Percentiles rank a stretch among this genome's conserved stretches.
Evolutionary conservation across 2,329 filamentous ascomycete genomes (phyloP).

Genomic region (Aspergillus sp.): DNA sequence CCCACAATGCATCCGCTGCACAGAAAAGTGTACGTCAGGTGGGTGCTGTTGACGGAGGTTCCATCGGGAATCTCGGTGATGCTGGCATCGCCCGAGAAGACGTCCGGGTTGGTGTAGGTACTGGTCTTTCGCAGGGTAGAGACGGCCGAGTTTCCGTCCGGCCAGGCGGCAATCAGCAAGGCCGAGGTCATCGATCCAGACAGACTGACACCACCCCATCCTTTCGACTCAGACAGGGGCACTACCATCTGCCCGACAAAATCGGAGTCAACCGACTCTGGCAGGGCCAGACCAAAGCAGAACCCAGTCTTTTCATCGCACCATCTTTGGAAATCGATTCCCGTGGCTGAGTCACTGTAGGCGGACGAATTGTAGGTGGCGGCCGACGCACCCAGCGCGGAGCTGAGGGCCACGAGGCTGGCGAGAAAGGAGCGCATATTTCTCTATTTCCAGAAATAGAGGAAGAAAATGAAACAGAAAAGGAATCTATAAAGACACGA

Average conservation of each 20-base stretch:
- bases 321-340: conserved; percentile 19
- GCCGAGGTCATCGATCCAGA: conserved; percentile 12
- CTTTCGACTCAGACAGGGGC: conserved; percentile 13
- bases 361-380: conserved; percentile 13
- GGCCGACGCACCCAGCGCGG: conserved; percentile 11
- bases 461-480: conserved; percentile 5
- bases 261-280: conserved; percentile 12
- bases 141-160: conserved; percentile 13
- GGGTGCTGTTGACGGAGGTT: conserved; percentile 16
- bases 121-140: conserved; percentile 12
- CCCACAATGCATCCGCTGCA: conserved; percentile 16
- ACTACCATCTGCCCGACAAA: conserved; percentile 18
- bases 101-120: conserved; percentile 13
- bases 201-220: conserved; percentile 21
- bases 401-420: conserved; percentile 13
- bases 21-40: conserved; percentile 19
- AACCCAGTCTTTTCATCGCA: conserved; percentile 15
- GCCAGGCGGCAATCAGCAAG: conserved; percentile 18
- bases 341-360: conserved; percentile 14
- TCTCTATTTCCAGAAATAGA: conserved; percentile 6
- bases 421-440: conserved; percentile 14
- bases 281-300: conserved; percentile 18
- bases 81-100: conserved; percentile 11
- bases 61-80: conserved; percentile 15
- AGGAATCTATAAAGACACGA: conserved; percentile 8